These are phyloP conservation scores for Spinacia oleracea DNA, from an alignment of 179 eudicot genomes.

Conservation along the genomic window DNA sequence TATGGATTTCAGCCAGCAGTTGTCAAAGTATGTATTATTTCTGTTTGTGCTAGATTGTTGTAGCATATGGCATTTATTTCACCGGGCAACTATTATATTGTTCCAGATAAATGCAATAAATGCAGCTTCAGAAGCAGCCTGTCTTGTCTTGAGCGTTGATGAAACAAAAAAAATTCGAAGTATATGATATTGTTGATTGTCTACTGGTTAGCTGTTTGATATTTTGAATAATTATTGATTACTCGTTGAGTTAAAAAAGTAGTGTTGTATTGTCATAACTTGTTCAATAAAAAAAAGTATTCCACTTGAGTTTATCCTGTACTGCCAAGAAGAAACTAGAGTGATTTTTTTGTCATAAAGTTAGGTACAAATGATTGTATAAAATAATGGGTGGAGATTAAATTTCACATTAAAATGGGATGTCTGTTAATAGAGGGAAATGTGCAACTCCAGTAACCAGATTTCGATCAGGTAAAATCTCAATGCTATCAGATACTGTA, in stretches of 20 bases:
- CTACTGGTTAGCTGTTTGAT: neutral
- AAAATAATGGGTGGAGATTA: neutral
- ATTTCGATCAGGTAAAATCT: too few relatives aligned
- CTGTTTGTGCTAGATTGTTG: neutral
- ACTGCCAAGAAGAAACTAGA: neutral
- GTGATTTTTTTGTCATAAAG: neutral
- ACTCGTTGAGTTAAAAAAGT: too few relatives aligned
- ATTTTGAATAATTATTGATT: neutral
- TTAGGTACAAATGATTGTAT: neutral
- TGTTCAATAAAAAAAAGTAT: neutral
- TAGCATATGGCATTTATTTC: neutral
- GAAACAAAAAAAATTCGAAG: slow-evolving; percentile 66
- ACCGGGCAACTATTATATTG: slow-evolving; percentile 8
- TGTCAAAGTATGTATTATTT: slow-evolving; percentile 59
- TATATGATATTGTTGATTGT: neutral
- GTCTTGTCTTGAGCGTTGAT: slow-evolving; percentile 87
- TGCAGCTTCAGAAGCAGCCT: slow-evolving; percentile 98
- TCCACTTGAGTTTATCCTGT: neutral
- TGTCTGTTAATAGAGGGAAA: neutral
- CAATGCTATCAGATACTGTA: too few relatives aligned
- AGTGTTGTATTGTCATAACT: neutral
- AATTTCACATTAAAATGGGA: neutral
- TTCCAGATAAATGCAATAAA: slow-evolving; percentile 90
- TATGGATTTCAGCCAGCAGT: slow-evolving; percentile 99
- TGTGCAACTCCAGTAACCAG: neutral